Conservation (phyloP, 2,329 filamentous ascomycete genomes). For the Falciphora oryzae region DNA sequence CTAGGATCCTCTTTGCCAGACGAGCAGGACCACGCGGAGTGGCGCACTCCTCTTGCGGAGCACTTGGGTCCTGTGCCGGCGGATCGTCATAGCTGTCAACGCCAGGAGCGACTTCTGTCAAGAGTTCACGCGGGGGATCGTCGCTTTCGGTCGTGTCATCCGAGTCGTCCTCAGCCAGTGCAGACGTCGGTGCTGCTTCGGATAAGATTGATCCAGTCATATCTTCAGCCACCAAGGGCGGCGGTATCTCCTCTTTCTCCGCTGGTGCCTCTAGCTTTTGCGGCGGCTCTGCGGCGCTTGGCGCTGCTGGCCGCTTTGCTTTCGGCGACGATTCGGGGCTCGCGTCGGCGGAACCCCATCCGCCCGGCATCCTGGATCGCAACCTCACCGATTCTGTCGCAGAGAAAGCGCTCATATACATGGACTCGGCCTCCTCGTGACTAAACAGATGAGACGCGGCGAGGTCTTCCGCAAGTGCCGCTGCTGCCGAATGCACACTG, state of each 20-base stretch:
- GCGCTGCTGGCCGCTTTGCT: neutral
- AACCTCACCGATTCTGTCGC: slow-evolving; percentile 30
- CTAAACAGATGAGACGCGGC: slow-evolving; percentile 65
- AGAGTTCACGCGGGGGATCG: neutral
- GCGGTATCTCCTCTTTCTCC: neutral
- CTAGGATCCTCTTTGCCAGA: slow-evolving; percentile 50
- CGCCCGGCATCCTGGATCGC: slow-evolving; percentile 41
- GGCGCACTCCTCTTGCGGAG: slow-evolving; percentile 32
- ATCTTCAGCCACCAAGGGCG: neutral
- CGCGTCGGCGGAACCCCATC: slow-evolving; percentile 39
- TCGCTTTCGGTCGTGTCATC: neutral
- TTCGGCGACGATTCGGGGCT: slow-evolving; percentile 18
- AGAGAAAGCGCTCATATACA: slow-evolving; percentile 76
- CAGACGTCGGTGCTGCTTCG: neutral
- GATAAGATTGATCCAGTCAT: slow-evolving; percentile 3
- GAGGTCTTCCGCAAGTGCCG: slow-evolving; percentile 40
- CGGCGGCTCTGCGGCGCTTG: neutral
- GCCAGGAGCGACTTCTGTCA: neutral
- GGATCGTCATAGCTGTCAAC: neutral
- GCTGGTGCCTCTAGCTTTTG: neutral
- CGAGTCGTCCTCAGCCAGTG: neutral
- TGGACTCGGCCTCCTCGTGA: slow-evolving; percentile 76
- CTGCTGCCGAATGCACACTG: neutral
- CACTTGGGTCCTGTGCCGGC: neutral
- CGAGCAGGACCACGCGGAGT: slow-evolving; percentile 49